These are phyloP conservation scores for Spathaspora girioi DNA, from an alignment of 805 yeast species.

Conservation along the genomic window DNA sequence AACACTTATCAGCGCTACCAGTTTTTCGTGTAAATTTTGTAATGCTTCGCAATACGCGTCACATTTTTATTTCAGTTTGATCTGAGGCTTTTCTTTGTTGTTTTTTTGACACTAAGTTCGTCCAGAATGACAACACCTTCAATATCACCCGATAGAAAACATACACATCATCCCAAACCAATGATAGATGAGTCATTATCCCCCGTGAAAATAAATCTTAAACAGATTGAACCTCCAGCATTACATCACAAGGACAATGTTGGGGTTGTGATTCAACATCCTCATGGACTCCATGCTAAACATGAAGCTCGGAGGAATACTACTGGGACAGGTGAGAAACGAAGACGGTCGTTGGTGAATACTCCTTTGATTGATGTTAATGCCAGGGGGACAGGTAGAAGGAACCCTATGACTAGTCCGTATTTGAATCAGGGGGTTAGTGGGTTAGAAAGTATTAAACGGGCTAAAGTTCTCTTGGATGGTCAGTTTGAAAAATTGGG, in stretches of 20 bases:
- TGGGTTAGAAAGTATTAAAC: conserved; percentile 13
- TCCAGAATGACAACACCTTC: conserved; percentile 6
- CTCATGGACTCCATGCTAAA: conserved; percentile 46
- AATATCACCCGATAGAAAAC: background rate
- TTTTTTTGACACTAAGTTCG: conserved; percentile 1
- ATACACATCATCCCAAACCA: background rate
- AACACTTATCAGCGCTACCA: too few species aligned
- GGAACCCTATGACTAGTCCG: conserved; percentile 15
- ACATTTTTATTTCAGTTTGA: too few species aligned
- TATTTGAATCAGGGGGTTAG: conserved; percentile 7
- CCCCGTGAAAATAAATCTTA: conserved; percentile 14
- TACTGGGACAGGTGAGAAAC: conserved; percentile 4
- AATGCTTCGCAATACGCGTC: too few species aligned
- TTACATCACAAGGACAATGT: background rate
- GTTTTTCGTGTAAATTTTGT: too few species aligned
- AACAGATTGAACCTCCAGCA: background rate
- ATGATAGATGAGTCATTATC: conserved; percentile 12
- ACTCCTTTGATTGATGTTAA: conserved; percentile 9
- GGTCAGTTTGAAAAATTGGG: conserved; percentile 8
- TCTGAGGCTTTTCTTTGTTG: too few species aligned
- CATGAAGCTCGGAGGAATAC: conserved; percentile 28
- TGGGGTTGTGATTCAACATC: conserved; percentile 17
- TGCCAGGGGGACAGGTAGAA: conserved; percentile 1
- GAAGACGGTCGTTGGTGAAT: conserved; percentile 5
- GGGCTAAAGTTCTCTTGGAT: conserved; percentile 16